A percentile compares a stretch with the other conserved stretches of the same genome.
phyloP scores from a whole-genome alignment of 306 rosid genomes.

The Castanea sativa region DNA sequence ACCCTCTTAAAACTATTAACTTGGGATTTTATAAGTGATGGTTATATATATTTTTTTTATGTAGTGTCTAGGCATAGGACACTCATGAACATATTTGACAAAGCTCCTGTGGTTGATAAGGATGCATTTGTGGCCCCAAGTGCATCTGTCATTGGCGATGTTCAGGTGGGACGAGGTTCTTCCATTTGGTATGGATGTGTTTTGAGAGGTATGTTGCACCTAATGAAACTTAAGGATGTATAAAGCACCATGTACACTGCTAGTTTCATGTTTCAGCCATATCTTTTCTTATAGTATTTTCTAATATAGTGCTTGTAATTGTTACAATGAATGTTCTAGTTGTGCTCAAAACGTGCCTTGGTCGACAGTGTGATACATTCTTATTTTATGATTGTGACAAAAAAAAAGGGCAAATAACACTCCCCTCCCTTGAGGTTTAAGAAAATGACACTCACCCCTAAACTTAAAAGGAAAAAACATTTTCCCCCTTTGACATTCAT shows the following conservation, averaged over 20 bases:
- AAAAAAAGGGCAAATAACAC: not conserved
- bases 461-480: no score
- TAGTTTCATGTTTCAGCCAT: not conserved
- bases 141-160: slow-evolving; percentile 81
- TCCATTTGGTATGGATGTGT: slow-evolving; percentile 98
- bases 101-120: slow-evolving; percentile 68
- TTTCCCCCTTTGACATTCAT: no score
- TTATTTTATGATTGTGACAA: not conserved
- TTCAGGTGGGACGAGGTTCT: slow-evolving; percentile 67
- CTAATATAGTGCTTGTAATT: not conserved
- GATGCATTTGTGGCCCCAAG: slow-evolving; percentile 91
- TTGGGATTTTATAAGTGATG: not conserved
- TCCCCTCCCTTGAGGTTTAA: no score
- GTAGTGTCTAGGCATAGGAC: slow-evolving; percentile 93
- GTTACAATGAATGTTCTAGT: not conserved
- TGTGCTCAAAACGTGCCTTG: not conserved
- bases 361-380: not conserved
- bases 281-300: not conserved
- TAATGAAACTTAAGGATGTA: not conserved
- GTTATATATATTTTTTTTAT: not conserved
- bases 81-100: slow-evolving; percentile 79
- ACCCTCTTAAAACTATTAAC: not conserved
- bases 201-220: slow-evolving; percentile 63
- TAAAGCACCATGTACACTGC: not conserved
- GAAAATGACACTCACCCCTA: no score